Base-by-base conservation (phyloP, 345 rosid genomes). In the Syzygium jambos region DNA sequence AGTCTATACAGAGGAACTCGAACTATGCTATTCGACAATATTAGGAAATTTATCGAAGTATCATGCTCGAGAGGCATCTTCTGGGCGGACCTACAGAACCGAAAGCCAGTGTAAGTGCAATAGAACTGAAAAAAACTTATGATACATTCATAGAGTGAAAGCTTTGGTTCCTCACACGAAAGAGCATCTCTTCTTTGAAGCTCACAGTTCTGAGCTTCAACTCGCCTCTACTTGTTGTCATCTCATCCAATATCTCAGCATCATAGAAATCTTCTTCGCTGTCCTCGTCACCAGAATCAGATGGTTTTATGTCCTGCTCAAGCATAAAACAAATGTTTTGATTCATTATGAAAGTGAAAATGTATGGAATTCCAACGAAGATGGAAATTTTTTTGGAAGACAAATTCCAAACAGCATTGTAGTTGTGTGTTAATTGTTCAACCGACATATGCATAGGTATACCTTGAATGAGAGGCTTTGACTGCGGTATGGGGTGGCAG, bases 221-320 rank as follows among this genome's bases (percentile, higher is more conserved):
- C 90, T 95, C 99, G 52, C 97, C 97, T 90, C 97, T 93, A 87
- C 88, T 87, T 41, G 99, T 95, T 29, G 98, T 96, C 92, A 96
- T 92, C 89, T 91, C 96, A 86, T 96, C 98, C 52, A 95, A 87
- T 84, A 96, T 88, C 95, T 96, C 99, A 43, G 95, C 93, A 88
- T 94, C 96, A 85, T 89, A 92, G 87, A 92, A 93, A 85, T 94
- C 94, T 73, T 92, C 95, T 84, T 91, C 94, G 21, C 80, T 86
- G 51, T 53, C 89, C 38, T 89, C 89, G 51, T 82, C 87, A 38
- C 52, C 52, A 22, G 85, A 63, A 55, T 87, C 86, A 52, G 88
- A 84, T 83, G 89, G 85, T 80, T 88, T 89, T 61, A 82, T 90
- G 84, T 94, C 93, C 93, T 94, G 92, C 84, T 88, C 9, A 87